A percentile compares a stretch with the other conserved stretches of the same genome.
phyloP scores from a whole-genome alignment of 2,329 filamentous ascomycete genomes.

The Cordyceps sp. region DNA sequence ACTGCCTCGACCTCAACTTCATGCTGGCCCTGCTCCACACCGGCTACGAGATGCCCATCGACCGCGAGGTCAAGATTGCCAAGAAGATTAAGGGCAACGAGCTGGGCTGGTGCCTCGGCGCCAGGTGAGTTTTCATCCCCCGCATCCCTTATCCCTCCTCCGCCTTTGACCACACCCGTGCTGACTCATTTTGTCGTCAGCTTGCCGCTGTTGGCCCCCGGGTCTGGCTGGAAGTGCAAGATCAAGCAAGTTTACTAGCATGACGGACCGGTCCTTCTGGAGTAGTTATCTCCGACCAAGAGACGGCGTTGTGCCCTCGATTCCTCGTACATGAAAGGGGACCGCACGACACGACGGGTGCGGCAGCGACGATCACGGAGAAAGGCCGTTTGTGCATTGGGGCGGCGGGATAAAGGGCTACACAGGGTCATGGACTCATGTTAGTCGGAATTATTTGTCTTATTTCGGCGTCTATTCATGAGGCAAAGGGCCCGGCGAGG shows the following conservation, averaged over 20 bases:
- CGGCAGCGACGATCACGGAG: too few relatives aligned
- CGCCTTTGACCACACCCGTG: not conserved
- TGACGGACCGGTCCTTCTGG: too few relatives aligned
- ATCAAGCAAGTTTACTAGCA: conserved; percentile 60
- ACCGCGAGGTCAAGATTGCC: conserved; percentile 89
- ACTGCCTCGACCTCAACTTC: conserved; percentile 90
- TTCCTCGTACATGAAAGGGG: too few relatives aligned
- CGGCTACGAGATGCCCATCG: conserved; percentile 94
- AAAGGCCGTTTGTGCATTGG: too few relatives aligned
- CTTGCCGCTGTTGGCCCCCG: conserved; percentile 65
- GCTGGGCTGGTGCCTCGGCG: conserved; percentile 92
- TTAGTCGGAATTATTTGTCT: too few relatives aligned
- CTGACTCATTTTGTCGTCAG: conserved; percentile 25
- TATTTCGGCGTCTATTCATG: too few relatives aligned
- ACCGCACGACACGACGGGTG: too few relatives aligned
- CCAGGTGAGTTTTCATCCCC: conserved; percentile 54
- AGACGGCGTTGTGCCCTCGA: too few relatives aligned
- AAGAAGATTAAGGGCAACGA: conserved; percentile 99
- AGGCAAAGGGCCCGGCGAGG: too few relatives aligned
- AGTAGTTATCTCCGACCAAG: too few relatives aligned
- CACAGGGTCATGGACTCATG: too few relatives aligned
- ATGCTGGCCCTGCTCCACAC: conserved; percentile 88
- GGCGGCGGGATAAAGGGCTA: too few relatives aligned
- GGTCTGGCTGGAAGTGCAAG: conserved; percentile 82
- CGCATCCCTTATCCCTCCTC: not conserved